A percentile compares a stretch with the other conserved stretches of the same genome.
phyloP scores from a whole-genome alignment of 352 stramenopile species.

The Phytophthora quininea region DNA sequence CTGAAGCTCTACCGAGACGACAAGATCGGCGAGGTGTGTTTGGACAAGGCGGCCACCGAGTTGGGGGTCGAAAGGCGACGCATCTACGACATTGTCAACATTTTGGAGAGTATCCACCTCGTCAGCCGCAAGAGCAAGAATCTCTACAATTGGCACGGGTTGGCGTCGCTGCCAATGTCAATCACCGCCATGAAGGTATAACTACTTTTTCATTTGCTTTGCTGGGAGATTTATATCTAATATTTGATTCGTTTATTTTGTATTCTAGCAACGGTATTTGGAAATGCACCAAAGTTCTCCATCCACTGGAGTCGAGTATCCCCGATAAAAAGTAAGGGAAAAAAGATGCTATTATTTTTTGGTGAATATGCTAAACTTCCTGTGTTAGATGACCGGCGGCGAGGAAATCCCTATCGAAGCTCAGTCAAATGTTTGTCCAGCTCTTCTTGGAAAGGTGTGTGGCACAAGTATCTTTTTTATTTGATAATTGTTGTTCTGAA shows the following conservation, averaged over 20 bases:
- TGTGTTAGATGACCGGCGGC: constrained; percentile 50
- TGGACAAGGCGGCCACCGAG: constrained; percentile 70
- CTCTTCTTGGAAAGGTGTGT: constrained; percentile 92
- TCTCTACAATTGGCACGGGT: constrained; percentile 93
- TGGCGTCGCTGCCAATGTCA: constrained; percentile 65
- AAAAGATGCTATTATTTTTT: not conserved
- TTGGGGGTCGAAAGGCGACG: constrained; percentile 91
- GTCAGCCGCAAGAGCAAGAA: constrained; percentile 97
- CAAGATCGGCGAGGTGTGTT: constrained; percentile 75
- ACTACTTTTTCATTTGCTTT: not conserved
- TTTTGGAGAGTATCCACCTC: constrained; percentile 95
- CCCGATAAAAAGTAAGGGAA: constrained; percentile 57
- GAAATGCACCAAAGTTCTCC: constrained; percentile 41
- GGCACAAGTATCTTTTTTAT: not conserved
- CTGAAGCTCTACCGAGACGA: constrained; percentile 74
- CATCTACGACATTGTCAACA: constrained; percentile 99
- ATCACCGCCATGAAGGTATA: constrained; percentile 79
- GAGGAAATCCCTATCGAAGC: constrained; percentile 89
- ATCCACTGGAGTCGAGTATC: constrained; percentile 49
- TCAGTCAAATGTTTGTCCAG: constrained; percentile 96
- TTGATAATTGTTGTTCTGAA: not conserved
- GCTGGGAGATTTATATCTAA: not conserved
- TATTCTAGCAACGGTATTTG: constrained; percentile 44
- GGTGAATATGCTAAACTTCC: not conserved
- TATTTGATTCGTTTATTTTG: constrained; percentile 3